phyloP scores from a whole-genome alignment of 2,329 filamentous ascomycete genomes.

The Lasiodiplodia sp. region DNA sequence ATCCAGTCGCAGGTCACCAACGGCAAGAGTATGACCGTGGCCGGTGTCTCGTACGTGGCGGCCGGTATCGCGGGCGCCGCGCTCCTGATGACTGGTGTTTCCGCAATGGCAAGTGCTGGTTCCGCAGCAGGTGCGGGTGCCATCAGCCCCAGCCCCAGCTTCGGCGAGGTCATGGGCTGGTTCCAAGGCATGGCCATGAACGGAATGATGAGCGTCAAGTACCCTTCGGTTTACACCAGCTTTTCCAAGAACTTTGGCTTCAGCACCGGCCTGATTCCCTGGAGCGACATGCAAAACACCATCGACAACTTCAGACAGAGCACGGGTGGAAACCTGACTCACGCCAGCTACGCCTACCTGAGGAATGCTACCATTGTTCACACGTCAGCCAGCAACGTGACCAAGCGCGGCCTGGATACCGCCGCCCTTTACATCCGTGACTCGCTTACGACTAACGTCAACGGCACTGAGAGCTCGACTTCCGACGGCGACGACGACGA shows the following conservation, averaged over 20 bases:
- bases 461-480: constrained; percentile 44
- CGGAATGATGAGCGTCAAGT: constrained; percentile 91
- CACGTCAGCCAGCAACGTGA: constrained; percentile 59
- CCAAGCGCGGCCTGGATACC: constrained; percentile 61
- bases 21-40: constrained; percentile 79
- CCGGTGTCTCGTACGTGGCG: constrained; percentile 82
- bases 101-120: constrained; percentile 66
- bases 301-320: constrained; percentile 83
- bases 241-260: constrained; percentile 95
- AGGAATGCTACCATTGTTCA: constrained; percentile 78
- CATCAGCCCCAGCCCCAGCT: constrained; percentile 78
- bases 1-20: constrained; percentile 83
- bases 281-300: constrained; percentile 77
- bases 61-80: constrained; percentile 87
- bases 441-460: constrained; percentile 43
- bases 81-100: constrained; percentile 73
- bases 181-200: constrained; percentile 96
- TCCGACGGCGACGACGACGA: constrained; percentile 34
- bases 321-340: constrained; percentile 87
- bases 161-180: constrained; percentile 83
- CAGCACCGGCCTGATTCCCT: constrained; percentile 83
- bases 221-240: constrained; percentile 85
- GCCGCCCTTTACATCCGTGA: constrained; percentile 43
- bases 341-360: constrained; percentile 78
- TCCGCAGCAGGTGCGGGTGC: constrained; percentile 58